phyloP scores from a whole-genome alignment of 495 filamentous ascomycete species.

The Chaetomium tenue region DNA sequence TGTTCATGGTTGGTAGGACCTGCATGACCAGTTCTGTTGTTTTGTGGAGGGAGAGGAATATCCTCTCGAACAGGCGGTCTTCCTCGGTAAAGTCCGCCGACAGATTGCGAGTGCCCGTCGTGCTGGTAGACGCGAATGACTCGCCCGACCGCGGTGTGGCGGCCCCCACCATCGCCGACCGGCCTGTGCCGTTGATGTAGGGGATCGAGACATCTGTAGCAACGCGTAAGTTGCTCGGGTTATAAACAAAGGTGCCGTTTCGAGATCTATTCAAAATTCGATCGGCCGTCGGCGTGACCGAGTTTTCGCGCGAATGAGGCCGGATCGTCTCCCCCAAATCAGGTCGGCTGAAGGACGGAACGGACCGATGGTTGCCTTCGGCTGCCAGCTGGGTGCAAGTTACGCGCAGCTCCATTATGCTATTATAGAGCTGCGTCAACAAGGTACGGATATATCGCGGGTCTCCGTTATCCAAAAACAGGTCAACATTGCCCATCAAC shows the following conservation, averaged over 20 bases:
- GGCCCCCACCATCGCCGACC: constrained; percentile 52
- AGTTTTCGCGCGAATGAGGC: constrained; percentile 49
- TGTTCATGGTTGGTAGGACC: constrained; percentile 62
- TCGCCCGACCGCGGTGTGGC: constrained; percentile 75
- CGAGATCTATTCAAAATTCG: constrained; percentile 54
- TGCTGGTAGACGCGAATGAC: constrained; percentile 64
- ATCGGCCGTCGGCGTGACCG: constrained; percentile 62
- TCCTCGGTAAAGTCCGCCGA: constrained; percentile 64
- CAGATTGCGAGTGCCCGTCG: constrained; percentile 40
- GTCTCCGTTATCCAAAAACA: constrained; percentile 71
- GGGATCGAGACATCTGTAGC: constrained; percentile 48
- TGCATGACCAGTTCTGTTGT: constrained; percentile 66
- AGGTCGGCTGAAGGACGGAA: constrained; percentile 27
- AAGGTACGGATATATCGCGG: constrained; percentile 76
- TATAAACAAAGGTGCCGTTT: constrained; percentile 62
- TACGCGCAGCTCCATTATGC: constrained; percentile 69
- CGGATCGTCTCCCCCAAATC: constrained; percentile 44
- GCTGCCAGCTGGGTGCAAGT: constrained; percentile 36
- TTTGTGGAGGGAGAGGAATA: constrained; percentile 68
- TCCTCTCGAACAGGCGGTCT: constrained; percentile 74
- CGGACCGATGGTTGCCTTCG: constrained; percentile 18
- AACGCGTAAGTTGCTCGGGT: constrained; percentile 55
- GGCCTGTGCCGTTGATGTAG: constrained; percentile 44
- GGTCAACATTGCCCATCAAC: constrained; percentile 64
- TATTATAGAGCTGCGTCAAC: constrained; percentile 76